A percentile compares a stretch with the other conserved stretches of the same genome.
Conservation (phyloP, 1,139 yeast species). For the Blastobotrys elegans region DNA sequence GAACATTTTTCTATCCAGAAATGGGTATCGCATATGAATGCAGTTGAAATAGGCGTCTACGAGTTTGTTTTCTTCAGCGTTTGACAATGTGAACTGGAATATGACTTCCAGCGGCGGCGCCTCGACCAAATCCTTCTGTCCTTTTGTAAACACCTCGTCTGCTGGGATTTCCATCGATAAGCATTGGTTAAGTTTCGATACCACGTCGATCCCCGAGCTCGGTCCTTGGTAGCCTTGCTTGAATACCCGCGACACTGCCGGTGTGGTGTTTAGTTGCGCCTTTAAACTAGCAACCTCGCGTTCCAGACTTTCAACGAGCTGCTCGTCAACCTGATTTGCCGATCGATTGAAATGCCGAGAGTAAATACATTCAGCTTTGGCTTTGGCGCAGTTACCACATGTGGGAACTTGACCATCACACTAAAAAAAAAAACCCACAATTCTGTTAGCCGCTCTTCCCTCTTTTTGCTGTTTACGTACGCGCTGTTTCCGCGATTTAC, state of each 20-base stretch:
- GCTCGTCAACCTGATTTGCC: neutral
- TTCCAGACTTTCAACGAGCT: slow-evolving; percentile 14
- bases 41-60: slow-evolving; percentile 10
- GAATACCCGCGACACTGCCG: neutral
- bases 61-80: slow-evolving; percentile 1
- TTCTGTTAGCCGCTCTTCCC: neutral
- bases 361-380: slow-evolving; percentile 14
- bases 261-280: neutral
- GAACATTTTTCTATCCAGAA: neutral
- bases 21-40: neutral
- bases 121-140: neutral
- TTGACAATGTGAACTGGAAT: neutral
- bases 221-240: slow-evolving; percentile 6
- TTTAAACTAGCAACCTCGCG: slow-evolving; percentile 9
- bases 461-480: slow-evolving; percentile 7
- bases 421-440: too few relatives aligned
- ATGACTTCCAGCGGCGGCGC: neutral
- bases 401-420: slow-evolving; percentile 15
- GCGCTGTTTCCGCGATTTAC: slow-evolving; percentile 18
- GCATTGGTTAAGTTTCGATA: slow-evolving; percentile 12
- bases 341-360: slow-evolving; percentile 10
- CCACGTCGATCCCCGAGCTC: slow-evolving; percentile 15
- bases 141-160: slow-evolving; percentile 9
- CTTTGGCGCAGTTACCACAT: slow-evolving; percentile 14
- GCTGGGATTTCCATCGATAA: slow-evolving; percentile 16